phyloP scores from a whole-genome alignment of 2,329 filamentous ascomycete species.

The Aureobasidium mangrovei region DNA sequence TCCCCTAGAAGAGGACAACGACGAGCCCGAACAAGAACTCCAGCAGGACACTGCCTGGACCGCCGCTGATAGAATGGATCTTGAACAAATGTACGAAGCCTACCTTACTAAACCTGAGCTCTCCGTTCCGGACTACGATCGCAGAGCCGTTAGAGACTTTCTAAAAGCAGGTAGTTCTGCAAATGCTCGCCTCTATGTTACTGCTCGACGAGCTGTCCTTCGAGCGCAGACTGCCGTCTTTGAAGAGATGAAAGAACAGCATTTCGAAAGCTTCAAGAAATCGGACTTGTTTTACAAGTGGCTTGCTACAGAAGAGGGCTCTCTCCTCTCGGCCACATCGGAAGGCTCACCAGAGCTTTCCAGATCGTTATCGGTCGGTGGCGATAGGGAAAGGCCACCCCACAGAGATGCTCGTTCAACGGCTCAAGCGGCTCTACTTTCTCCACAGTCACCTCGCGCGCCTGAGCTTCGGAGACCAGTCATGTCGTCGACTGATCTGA shows the following conservation, averaged over 20 bases:
- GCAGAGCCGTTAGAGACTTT: conserved; percentile 64
- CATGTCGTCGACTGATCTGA: conserved; percentile 53
- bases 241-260: conserved; percentile 70
- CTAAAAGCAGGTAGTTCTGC: conserved; percentile 68
- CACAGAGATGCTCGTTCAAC: background rate
- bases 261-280: conserved; percentile 80
- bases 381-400: background rate
- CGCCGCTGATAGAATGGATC: conserved; percentile 73
- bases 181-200: conserved; percentile 71
- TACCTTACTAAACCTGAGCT: conserved; percentile 79
- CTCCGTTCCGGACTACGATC: conserved; percentile 61
- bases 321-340: background rate
- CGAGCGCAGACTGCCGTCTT: conserved; percentile 73
- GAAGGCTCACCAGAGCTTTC: background rate
- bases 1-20: conserved; percentile 77
- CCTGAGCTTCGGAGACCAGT: conserved; percentile 50
- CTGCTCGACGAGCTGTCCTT: conserved; percentile 71
- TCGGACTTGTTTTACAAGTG: conserved; percentile 97
- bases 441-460: conserved; percentile 18
- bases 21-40: conserved; percentile 46
- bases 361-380: conserved; percentile 4
- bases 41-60: conserved; percentile 59
- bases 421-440: background rate
- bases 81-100: conserved; percentile 83
- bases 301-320: conserved; percentile 68